Conservation (phyloP, 2,329 filamentous ascomycete species). For the Incumbomyces delicatus region DNA sequence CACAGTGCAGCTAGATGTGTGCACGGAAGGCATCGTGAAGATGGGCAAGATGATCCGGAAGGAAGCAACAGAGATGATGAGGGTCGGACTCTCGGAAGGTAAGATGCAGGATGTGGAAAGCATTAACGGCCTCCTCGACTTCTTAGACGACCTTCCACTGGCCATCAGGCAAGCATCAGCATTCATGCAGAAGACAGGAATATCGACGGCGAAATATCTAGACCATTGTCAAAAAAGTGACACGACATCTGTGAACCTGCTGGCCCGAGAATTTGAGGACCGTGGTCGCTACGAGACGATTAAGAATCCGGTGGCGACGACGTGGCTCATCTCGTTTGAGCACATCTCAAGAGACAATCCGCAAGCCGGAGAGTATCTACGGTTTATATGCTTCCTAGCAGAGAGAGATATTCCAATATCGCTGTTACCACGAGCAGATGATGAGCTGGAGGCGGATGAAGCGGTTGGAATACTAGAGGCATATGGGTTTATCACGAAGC, state of each 20-base stretch:
- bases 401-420: slow-evolving; percentile 25
- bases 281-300: slow-evolving; percentile 21
- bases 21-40: neutral
- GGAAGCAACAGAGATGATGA: slow-evolving; percentile 12
- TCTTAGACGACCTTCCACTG: slow-evolving; percentile 23
- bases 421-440: slow-evolving; percentile 21
- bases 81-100: slow-evolving; percentile 10
- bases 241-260: slow-evolving; percentile 21
- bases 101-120: slow-evolving; percentile 13
- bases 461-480: slow-evolving; percentile 24
- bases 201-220: slow-evolving; percentile 11
- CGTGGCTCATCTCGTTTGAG: slow-evolving; percentile 30
- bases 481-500: slow-evolving; percentile 24
- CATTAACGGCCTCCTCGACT: slow-evolving; percentile 13
- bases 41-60: slow-evolving; percentile 10
- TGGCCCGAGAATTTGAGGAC: slow-evolving; percentile 26
- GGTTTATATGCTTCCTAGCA: slow-evolving; percentile 25
- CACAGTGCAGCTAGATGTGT: neutral
- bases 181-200: slow-evolving; percentile 24
- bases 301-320: slow-evolving; percentile 26
- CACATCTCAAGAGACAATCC: slow-evolving; percentile 23
- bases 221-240: slow-evolving; percentile 16
- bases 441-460: slow-evolving; percentile 16
- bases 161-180: slow-evolving; percentile 25
- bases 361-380: slow-evolving; percentile 27